These are phyloP conservation scores for Botrytis squamosa DNA, from an alignment of 2,329 filamentous ascomycete genomes.

Conservation along the genomic window DNA sequence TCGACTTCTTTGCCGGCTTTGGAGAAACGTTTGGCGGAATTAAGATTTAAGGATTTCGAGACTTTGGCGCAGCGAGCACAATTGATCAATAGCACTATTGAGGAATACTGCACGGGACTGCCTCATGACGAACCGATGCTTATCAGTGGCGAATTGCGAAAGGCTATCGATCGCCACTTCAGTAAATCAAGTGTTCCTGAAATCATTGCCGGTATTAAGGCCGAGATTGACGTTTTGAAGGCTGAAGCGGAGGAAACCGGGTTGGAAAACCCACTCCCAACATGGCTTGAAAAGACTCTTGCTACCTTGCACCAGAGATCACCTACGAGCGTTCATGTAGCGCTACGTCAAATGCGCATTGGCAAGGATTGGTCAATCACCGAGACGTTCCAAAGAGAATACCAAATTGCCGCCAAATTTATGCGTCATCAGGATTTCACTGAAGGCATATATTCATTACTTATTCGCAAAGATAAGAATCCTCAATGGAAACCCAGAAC, in stretches of 20 bases:
- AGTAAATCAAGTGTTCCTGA: slow-evolving; percentile 62
- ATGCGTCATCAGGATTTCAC: slow-evolving; percentile 91
- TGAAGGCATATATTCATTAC: slow-evolving; percentile 80
- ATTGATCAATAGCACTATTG: slow-evolving; percentile 82
- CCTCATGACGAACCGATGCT: slow-evolving; percentile 70
- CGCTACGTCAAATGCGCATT: slow-evolving; percentile 77
- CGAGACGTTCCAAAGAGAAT: slow-evolving; percentile 82
- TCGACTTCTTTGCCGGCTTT: slow-evolving; percentile 80
- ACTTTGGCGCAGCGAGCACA: slow-evolving; percentile 59
- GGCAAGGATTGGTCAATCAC: slow-evolving; percentile 75
- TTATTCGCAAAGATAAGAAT: slow-evolving; percentile 53
- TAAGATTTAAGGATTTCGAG: slow-evolving; percentile 81
- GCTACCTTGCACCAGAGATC: slow-evolving; percentile 74
- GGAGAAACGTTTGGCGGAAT: slow-evolving; percentile 81
- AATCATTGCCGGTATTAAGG: slow-evolving; percentile 60
- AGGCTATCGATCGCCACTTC: slow-evolving; percentile 84
- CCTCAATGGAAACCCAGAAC: slow-evolving; percentile 70
- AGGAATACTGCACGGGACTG: slow-evolving; percentile 85
- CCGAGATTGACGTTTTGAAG: slow-evolving; percentile 31
- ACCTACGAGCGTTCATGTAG: slow-evolving; percentile 82
- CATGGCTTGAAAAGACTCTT: slow-evolving; percentile 79
- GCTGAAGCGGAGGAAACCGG: slow-evolving; percentile 30
- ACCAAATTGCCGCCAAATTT: slow-evolving; percentile 80
- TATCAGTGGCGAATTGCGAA: slow-evolving; percentile 68
- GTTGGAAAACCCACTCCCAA: slow-evolving; percentile 44